Evolutionary conservation across 2,329 filamentous ascomycete species (phyloP).

Genomic region (Chrysoporthe austroafricana): DNA sequence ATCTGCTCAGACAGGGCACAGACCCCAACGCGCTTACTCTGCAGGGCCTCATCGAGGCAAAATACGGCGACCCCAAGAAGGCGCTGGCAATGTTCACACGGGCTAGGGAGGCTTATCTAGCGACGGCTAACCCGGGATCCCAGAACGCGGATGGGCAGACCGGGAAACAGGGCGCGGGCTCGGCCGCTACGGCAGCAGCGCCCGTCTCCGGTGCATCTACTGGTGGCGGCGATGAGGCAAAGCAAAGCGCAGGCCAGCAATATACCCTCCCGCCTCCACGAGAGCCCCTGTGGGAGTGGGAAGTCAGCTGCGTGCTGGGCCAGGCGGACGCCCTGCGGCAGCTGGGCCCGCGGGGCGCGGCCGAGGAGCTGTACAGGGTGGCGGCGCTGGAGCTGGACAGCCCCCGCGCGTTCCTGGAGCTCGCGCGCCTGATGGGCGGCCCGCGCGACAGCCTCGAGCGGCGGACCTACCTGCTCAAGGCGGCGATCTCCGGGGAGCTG

Average conservation of each 20-base stretch:
- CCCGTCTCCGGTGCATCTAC: background rate
- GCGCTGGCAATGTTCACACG: slow-evolving; percentile 35
- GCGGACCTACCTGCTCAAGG: slow-evolving; percentile 36
- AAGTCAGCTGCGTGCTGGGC: slow-evolving; percentile 37
- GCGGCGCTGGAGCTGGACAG: slow-evolving; percentile 40
- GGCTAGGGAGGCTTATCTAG: slow-evolving; percentile 19
- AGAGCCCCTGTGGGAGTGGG: slow-evolving; percentile 42
- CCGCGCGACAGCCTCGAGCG: slow-evolving; percentile 33
- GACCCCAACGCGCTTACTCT: slow-evolving; percentile 43
- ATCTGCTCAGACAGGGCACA: slow-evolving; percentile 27
- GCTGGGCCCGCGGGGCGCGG: slow-evolving; percentile 29
- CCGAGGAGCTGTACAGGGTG: slow-evolving; percentile 32
- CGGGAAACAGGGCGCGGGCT: background rate
- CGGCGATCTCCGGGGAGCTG: slow-evolving; percentile 37
- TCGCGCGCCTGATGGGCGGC: slow-evolving; percentile 35
- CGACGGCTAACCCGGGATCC: background rate
- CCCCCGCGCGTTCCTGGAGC: slow-evolving; percentile 33
- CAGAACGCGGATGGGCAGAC: background rate
- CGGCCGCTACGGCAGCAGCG: background rate
- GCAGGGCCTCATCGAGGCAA: slow-evolving; percentile 37
- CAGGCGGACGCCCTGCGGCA: slow-evolving; percentile 36
- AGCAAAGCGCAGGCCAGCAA: slow-evolving; percentile 11
- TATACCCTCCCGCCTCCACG: slow-evolving; percentile 10
- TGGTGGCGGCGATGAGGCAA: slow-evolving; percentile 15
- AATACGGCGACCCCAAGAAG: slow-evolving; percentile 29